phyloP scores from a whole-genome alignment of 805 yeast genomes.

The Lipomyces mesembrius region DNA sequence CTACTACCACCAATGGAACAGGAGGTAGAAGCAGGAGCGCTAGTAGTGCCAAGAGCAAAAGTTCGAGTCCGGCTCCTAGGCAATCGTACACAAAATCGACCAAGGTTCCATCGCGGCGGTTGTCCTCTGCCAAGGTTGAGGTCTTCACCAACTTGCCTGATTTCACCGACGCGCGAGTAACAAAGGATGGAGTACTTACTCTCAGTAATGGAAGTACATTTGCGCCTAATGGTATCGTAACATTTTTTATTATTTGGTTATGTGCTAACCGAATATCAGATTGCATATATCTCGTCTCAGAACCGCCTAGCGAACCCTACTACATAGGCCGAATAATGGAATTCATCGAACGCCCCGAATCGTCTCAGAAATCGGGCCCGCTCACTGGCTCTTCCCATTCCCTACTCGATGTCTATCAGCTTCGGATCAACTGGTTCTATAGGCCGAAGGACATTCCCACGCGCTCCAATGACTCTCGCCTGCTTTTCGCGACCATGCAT shows the following conservation, averaged over 20 bases:
- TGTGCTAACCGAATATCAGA: slow-evolving; percentile 48
- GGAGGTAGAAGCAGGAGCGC: background rate
- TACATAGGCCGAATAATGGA: slow-evolving; percentile 85
- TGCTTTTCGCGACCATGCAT: slow-evolving; percentile 83
- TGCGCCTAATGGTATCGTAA: slow-evolving; percentile 42
- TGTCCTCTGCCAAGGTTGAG: slow-evolving; percentile 1
- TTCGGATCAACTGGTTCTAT: slow-evolving; percentile 88
- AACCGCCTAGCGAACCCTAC: slow-evolving; percentile 94
- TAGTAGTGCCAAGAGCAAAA: slow-evolving; percentile 3
- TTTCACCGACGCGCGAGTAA: slow-evolving; percentile 49
- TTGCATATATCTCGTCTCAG: slow-evolving; percentile 80
- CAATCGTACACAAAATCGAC: background rate
- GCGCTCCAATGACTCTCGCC: slow-evolving; percentile 68
- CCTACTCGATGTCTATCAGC: slow-evolving; percentile 58
- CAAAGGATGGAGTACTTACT: slow-evolving; percentile 42
- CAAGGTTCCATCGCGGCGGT: background rate
- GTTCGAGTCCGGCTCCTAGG: slow-evolving; percentile 10
- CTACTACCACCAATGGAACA: background rate
- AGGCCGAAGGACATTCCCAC: slow-evolving; percentile 83
- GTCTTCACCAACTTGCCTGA: slow-evolving; percentile 46
- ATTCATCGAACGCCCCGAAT: slow-evolving; percentile 52
- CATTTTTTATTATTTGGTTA: background rate
- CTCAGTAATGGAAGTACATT: slow-evolving; percentile 41
- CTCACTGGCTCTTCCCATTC: slow-evolving; percentile 39
- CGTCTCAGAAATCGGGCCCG: slow-evolving; percentile 14